Conservation (phyloP, 1,139 yeast species). For the Chernovozyma aurita region DNA sequence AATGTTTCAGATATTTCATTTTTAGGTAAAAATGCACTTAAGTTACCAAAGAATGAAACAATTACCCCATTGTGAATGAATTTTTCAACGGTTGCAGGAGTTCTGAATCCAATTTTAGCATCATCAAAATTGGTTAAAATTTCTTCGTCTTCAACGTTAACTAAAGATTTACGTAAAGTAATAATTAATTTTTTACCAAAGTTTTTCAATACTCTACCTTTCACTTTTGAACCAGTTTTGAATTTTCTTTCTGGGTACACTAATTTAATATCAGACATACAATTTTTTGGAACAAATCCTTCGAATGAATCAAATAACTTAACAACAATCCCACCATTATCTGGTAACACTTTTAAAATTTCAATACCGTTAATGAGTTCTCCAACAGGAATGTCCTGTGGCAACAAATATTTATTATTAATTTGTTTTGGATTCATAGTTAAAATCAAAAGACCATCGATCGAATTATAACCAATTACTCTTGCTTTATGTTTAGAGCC, state of each 20-base stretch:
- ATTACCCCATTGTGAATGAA: conserved; percentile 77
- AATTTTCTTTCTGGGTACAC: conserved; percentile 90
- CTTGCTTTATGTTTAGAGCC: conserved; percentile 76
- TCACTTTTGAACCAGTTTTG: conserved; percentile 76
- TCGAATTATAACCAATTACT: conserved; percentile 61
- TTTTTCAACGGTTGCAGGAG: conserved; percentile 72
- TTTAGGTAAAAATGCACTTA: conserved; percentile 79
- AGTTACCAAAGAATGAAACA: conserved; percentile 74
- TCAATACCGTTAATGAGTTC: conserved; percentile 53
- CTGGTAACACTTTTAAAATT: conserved; percentile 61
- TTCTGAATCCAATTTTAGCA: conserved; percentile 54
- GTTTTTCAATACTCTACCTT: conserved; percentile 57
- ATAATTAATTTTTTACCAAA: conserved; percentile 45
- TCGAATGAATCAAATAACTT: conserved; percentile 62
- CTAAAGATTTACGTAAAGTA: conserved; percentile 81
- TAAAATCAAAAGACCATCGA: conserved; percentile 64
- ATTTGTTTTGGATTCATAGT: conserved; percentile 66
- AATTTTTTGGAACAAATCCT: conserved; percentile 71
- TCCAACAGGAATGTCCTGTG: conserved; percentile 75
- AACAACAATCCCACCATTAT: conserved; percentile 60
- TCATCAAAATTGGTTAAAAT: conserved; percentile 48
- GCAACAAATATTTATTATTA: conserved; percentile 58
- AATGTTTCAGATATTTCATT: conserved; percentile 87
- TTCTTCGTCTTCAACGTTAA: conserved; percentile 60
- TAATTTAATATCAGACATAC: conserved; percentile 79